Conservation (phyloP, 441 rosid species). For the Syzygium malaccense region DNA sequence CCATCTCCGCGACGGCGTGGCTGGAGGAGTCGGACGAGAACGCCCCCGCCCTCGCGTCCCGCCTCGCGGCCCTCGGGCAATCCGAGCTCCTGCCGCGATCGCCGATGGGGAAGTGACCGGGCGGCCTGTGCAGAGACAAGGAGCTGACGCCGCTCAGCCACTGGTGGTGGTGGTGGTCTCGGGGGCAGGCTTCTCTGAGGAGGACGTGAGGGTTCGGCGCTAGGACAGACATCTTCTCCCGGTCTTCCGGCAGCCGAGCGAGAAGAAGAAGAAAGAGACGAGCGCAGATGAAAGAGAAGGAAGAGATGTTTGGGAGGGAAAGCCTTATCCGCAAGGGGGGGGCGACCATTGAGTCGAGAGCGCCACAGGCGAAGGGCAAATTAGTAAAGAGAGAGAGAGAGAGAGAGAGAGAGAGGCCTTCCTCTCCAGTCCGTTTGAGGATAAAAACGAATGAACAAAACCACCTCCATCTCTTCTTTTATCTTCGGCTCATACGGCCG, state of each 20-base stretch:
- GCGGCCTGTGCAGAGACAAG: conserved; percentile 15
- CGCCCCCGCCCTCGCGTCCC: conserved; percentile 34
- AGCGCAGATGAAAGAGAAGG: too few species aligned
- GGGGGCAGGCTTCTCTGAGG: conserved; percentile 25
- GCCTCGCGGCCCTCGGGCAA: conserved; percentile 19
- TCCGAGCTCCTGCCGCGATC: conserved; percentile 4
- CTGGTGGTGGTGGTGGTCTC: conserved; percentile 35
- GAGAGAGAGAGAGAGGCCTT: too few species aligned
- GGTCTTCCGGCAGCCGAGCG: neutral
- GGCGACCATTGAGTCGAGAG: neutral
- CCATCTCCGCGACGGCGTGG: conserved; percentile 62
- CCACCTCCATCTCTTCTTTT: neutral
- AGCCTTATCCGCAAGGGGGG: neutral
- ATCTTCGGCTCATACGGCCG: neutral
- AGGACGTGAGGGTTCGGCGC: conserved; percentile 45
- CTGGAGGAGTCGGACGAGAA: conserved; percentile 51
- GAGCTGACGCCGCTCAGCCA: conserved; percentile 23
- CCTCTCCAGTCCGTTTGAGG: too few species aligned
- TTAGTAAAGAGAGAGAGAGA: neutral
- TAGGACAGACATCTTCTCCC: conserved; percentile 38
- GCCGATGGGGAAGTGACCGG: neutral
- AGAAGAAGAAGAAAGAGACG: neutral
- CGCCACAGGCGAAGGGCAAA: neutral
- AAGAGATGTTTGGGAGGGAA: too few species aligned
- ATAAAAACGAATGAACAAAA: too few species aligned